phyloP scores from a whole-genome alignment of 495 filamentous ascomycete genomes.

The Penicillium macrosclerotiorum region DNA sequence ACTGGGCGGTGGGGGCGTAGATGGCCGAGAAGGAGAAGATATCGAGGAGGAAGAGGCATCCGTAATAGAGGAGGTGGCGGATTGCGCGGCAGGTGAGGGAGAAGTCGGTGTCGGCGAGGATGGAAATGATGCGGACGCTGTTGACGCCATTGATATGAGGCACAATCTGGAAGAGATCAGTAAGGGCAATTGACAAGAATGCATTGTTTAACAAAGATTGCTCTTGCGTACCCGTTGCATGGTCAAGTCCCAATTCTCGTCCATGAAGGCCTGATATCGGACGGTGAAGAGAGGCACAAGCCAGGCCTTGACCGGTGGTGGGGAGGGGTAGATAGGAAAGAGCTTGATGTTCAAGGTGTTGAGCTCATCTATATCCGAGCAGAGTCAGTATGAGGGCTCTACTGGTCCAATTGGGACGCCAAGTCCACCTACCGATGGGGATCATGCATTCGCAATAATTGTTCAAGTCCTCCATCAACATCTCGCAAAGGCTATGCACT shows the following conservation, averaged over 20 bases:
- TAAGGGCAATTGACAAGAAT: background rate
- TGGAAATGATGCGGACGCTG: slow-evolving; percentile 78
- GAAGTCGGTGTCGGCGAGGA: slow-evolving; percentile 79
- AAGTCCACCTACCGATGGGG: slow-evolving; percentile 69
- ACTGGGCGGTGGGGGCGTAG: slow-evolving; percentile 78
- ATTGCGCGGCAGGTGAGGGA: slow-evolving; percentile 80
- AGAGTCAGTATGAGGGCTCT: slow-evolving; percentile 14
- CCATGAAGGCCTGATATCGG: slow-evolving; percentile 68
- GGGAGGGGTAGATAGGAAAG: slow-evolving; percentile 77
- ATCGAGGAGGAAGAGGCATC: slow-evolving; percentile 81
- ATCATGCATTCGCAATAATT: slow-evolving; percentile 99
- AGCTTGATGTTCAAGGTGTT: slow-evolving; percentile 97
- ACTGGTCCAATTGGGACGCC: background rate
- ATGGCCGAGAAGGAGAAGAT: slow-evolving; percentile 90
- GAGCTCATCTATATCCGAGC: slow-evolving; percentile 62
- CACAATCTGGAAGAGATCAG: slow-evolving; percentile 51
- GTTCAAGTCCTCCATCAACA: slow-evolving; percentile 90
- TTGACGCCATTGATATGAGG: slow-evolving; percentile 87
- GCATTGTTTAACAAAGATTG: background rate
- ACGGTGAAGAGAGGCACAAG: slow-evolving; percentile 91
- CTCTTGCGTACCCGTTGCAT: slow-evolving; percentile 60
- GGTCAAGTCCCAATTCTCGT: slow-evolving; percentile 89
- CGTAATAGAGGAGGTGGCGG: slow-evolving; percentile 86
- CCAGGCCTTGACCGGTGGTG: slow-evolving; percentile 75
- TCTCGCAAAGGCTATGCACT: slow-evolving; percentile 82